Conservation (phyloP, 805 yeast genomes). For the Starmerella riodocensis region DNA sequence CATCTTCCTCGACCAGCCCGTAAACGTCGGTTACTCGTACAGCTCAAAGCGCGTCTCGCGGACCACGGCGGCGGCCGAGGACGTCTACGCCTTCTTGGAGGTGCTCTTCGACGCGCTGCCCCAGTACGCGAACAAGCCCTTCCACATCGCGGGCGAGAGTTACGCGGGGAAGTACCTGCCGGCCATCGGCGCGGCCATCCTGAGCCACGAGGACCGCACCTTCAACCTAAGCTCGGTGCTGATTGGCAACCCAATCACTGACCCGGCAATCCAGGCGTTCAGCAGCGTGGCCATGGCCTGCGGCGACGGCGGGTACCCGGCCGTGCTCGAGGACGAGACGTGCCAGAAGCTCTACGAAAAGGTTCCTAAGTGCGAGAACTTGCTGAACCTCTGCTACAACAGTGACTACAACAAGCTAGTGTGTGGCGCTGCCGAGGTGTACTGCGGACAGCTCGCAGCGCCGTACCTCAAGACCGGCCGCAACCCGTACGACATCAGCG, state of each 20-base stretch:
- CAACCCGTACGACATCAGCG: constrained; percentile 83
- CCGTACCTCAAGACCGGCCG: constrained; percentile 76
- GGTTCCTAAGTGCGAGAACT: constrained; percentile 62
- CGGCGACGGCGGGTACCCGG: constrained; percentile 70
- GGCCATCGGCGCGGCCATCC: constrained; percentile 50
- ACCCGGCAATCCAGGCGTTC: constrained; percentile 66
- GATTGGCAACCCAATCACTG: constrained; percentile 91
- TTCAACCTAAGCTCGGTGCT: constrained; percentile 67
- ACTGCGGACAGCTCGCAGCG: constrained; percentile 63
- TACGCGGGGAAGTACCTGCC: constrained; percentile 96
- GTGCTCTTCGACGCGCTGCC: constrained; percentile 83
- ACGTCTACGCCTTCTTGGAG: constrained; percentile 75
- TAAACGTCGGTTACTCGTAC: constrained; percentile 87
- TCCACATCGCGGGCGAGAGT: constrained; percentile 94
- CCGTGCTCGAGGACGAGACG: constrained; percentile 64
- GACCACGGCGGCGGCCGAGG: constrained; percentile 61
- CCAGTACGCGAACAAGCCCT: constrained; percentile 39
- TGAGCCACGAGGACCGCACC: constrained; percentile 45
- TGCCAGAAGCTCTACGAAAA: constrained; percentile 57
- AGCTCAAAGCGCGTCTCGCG: constrained; percentile 25
- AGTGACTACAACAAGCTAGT: constrained; percentile 54
- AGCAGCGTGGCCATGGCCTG: constrained; percentile 92
- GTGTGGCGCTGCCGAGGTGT: constrained; percentile 82
- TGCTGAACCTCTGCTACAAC: constrained; percentile 68
- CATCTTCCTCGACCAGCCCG: constrained; percentile 89